Conservation (phyloP, 768 basidiomycete species). For the Leccinum rimulosum region DNA sequence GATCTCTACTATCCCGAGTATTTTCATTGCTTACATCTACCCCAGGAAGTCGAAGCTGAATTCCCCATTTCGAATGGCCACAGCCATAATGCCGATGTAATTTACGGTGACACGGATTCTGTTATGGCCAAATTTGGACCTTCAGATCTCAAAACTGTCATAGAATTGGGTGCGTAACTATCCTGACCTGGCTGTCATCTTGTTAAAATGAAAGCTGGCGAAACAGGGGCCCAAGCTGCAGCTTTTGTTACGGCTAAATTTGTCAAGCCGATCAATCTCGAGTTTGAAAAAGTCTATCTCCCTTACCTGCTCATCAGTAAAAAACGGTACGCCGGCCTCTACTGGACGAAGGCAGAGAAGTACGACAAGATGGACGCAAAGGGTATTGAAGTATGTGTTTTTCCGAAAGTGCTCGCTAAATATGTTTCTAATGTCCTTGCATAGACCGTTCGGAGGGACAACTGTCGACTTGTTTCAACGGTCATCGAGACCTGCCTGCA, state of each 20-base stretch:
- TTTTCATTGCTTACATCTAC: conserved; percentile 1
- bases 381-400: conserved; percentile 83
- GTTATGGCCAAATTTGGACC: conserved; percentile 99
- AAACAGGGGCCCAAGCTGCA: conserved; percentile 85
- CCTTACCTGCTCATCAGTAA: conserved; percentile 98
- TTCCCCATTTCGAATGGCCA: conserved; percentile 86
- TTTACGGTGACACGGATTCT: conserved; percentile 99
- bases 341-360: conserved; percentile 95
- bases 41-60: conserved; percentile 79
- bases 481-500: conserved; percentile 98
- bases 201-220: background rate
- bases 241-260: conserved; percentile 89
- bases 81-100: conserved; percentile 84
- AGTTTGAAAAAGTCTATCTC: conserved; percentile 99
- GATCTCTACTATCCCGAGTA: conserved; percentile 3
- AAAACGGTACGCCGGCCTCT: conserved; percentile 96
- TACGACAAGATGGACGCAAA: conserved; percentile 99
- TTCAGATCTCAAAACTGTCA: conserved; percentile 78
- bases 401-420: background rate
- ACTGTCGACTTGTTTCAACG: conserved; percentile 96
- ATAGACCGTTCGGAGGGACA: conserved; percentile 96
- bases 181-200: background rate
- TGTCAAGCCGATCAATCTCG: conserved; percentile 93
- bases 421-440: background rate
- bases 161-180: conserved; percentile 72